Base-by-base conservation (phyloP, 2,329 filamentous ascomycete species). In the Coniella lustricola region DNA sequence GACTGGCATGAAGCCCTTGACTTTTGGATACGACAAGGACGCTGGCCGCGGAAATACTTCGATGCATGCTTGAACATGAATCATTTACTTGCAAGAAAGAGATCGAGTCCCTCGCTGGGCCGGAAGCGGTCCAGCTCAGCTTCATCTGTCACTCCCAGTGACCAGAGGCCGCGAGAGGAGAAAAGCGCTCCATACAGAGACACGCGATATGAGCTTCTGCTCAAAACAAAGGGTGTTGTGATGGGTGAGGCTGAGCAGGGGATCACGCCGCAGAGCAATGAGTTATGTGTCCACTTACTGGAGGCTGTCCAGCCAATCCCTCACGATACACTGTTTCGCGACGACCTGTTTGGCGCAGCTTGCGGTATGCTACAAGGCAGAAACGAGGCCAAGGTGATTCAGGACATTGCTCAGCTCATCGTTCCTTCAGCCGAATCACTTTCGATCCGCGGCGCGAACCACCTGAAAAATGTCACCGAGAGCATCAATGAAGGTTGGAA, bases 401-500 rank as follows among this genome's bases (percentile, higher is more conserved):
- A 52, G 52, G 62, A 66, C 52, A 62, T 67, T 39, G 48, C 56
- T 35, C 55, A 21, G 21, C 46, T 65, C 9, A 60, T 67, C 38
- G 59, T 67, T 39, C 64, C 64, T 38, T 67, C 65, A 13, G 64
- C 61, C 0, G 52, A 68, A 48, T 51, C 32, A 21, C 55, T 70
- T 4, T 55, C 55, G 8, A 59, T 45, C 31, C 55, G 46, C 39
- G 60, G 61, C 13, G 57, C 54, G 8, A 60, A 48, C 16, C 43
- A 65, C 53, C 57, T 67, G n/a, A 43, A 61, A 39, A 14, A 3
- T 52, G 51, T 74, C 10, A 58, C 58, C 25, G 67, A 74, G 53
- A 69, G 64, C 52, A 59, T 67, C 33, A 69, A 72, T 53, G 62
- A 71, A 59, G 59, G 60, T 46, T 73, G 68, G 70, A 63, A 63